Evolutionary conservation across 805 yeast species (phyloP).

Genomic region (Novakomyces olei): DNA sequence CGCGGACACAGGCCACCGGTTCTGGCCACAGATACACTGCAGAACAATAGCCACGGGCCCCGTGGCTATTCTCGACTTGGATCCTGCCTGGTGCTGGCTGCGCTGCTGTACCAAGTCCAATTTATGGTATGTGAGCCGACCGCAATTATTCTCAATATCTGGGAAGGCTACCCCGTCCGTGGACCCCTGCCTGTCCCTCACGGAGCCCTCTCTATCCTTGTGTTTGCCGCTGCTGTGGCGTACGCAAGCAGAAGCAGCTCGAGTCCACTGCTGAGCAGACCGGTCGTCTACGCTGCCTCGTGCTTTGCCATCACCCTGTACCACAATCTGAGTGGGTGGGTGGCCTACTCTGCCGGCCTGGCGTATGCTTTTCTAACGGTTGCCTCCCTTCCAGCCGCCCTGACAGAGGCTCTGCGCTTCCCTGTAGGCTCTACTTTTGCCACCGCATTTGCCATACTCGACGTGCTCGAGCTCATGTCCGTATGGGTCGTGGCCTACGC

Average conservation of each 20-base stretch:
- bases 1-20: constrained; percentile 6
- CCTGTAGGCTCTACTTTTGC: constrained; percentile 28
- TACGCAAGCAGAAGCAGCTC: constrained; percentile 19
- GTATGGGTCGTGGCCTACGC: constrained; percentile 98
- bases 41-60: constrained; percentile 6
- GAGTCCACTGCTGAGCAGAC: constrained; percentile 8
- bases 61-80: constrained; percentile 15
- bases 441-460: constrained; percentile 23
- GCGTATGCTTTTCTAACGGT: constrained; percentile 31
- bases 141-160: constrained; percentile 76
- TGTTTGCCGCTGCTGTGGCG: constrained; percentile 36
- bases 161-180: constrained; percentile 79
- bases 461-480: constrained; percentile 48
- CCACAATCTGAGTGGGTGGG: constrained; percentile 39
- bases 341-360: constrained; percentile 54
- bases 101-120: constrained; percentile 45
- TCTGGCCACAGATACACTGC: constrained; percentile 6
- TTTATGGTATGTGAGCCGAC: constrained; percentile 68
- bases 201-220: constrained; percentile 38
- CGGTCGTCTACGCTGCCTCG: constrained; percentile 16
- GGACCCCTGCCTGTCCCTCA: constrained; percentile 81
- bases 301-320: constrained; percentile 29
- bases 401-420: constrained; percentile 14
- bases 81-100: constrained; percentile 53
- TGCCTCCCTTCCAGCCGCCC: constrained; percentile 18